Evolutionary conservation across 2,329 filamentous ascomycete species (phyloP), one percentile per base, ranked within the genome.

Genomic region (Ambrosiella cleistominuta): DNA sequence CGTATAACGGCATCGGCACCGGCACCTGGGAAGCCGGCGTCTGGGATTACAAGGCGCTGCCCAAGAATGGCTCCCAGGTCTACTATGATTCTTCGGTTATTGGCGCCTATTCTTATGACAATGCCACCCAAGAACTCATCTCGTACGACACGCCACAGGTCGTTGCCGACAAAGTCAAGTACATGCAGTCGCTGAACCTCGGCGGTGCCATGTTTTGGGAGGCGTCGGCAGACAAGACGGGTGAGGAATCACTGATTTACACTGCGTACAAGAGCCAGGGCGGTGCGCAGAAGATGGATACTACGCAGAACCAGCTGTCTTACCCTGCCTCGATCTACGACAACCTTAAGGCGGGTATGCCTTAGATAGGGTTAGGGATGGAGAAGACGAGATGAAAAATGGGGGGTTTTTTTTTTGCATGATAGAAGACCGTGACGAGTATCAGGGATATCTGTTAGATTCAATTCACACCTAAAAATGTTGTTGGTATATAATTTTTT

Each of bases 191-290:
- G 54, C 73, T 75, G 58, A 76, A 80, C 0, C 74, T 93, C 0
- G 86, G 82, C 2, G 88, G 87, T 27, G 81, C 78, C 37, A 91
- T 93, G 86, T 94, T 86, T 78, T 94, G 87, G 87, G 86, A 93
- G 68, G 81, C 79, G 13, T 86, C 81, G 61, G 81, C 75, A 7
- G 88, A 94, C 67, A 76, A 76, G 64, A 74, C 65, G 3, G 79
- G 75, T 15, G 69, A 68, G 9, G 74, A 76, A 2, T 86, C 81
- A 63, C 70, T 93, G 64, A 82, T 86, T 59, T 65, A 68, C 40
- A 75, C 75, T 3, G 66, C 68, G 55, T 72, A 70, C 44, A 66
- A 66, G 5, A 67, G 64, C 2, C 68, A 75, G 12, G 71, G 71
- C n/a, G 69, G 70, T 3, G 64, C 68, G 1, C 68, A 68, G 6